A percentile compares a stretch with the other conserved stretches of the same genome.
Evolutionary conservation across 2,329 filamentous ascomycete genomes (phyloP).

Genomic region (Fusarium globosum): DNA sequence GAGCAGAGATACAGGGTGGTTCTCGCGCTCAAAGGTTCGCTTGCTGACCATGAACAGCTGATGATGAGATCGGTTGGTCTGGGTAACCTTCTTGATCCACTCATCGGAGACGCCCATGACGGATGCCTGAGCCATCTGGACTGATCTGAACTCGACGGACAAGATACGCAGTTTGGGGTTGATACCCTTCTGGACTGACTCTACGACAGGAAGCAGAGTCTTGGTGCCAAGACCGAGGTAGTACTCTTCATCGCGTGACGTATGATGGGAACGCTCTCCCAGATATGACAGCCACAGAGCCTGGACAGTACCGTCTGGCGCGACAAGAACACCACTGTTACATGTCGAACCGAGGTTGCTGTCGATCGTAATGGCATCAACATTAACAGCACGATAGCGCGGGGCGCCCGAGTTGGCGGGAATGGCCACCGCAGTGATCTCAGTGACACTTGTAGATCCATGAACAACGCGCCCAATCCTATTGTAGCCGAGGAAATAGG

Average conservation of each 20-base stretch:
- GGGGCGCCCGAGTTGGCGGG: constrained; percentile 93
- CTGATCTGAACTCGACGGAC: constrained; percentile 92
- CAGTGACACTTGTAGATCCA: constrained; percentile 92
- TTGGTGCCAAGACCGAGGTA: constrained; percentile 92
- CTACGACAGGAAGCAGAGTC: constrained; percentile 87
- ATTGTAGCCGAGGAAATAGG: constrained; percentile 98
- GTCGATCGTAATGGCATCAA: constrained; percentile 97
- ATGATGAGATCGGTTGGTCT: constrained; percentile 90
- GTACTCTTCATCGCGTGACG: constrained; percentile 93
- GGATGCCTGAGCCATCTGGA: constrained; percentile 95
- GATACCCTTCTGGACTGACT: constrained; percentile 82
- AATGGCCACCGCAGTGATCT: constrained; percentile 96
- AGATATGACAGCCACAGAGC: constrained; percentile 97
- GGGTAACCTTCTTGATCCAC: constrained; percentile 91
- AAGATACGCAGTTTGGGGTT: constrained; percentile 88
- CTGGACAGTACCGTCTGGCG: constrained; percentile 91
- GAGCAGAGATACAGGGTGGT: constrained; percentile 68
- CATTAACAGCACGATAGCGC: constrained; percentile 92
- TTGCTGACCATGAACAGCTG: constrained; percentile 99
- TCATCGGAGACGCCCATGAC: constrained; percentile 97
- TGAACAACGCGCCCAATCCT: constrained; percentile 94
- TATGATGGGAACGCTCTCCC: constrained; percentile 83
- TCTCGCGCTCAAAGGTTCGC: constrained; percentile 73
- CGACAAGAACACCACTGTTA: constrained; percentile 90
- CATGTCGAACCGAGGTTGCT: constrained; percentile 92